Conservation (phyloP, 2,329 filamentous ascomycete genomes). For the Pestalotiopsis sp. region DNA sequence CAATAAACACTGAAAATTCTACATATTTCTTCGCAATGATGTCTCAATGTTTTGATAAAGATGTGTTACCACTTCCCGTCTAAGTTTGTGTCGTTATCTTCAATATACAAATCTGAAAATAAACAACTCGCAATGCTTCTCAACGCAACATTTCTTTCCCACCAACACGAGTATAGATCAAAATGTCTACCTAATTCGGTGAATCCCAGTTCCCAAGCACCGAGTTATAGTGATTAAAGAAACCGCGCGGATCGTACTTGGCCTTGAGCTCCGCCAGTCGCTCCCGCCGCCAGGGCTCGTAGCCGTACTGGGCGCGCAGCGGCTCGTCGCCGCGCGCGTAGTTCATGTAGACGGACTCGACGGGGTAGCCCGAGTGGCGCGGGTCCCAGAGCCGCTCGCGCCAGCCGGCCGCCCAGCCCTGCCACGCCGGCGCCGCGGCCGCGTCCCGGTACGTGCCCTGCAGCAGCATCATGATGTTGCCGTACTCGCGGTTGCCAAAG, state of each 20-base stretch:
- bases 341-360: not conserved
- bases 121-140: not conserved
- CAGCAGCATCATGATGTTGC: not conserved
- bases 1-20: too few species aligned
- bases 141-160: not conserved
- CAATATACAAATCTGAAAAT: not conserved
- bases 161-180: not conserved
- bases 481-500: not conserved
- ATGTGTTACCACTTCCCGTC: too few species aligned
- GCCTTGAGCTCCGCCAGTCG: not conserved
- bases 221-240: slow-evolving; percentile 8
- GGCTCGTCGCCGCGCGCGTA: slow-evolving; percentile 5
- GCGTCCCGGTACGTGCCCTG: not conserved
- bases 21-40: too few species aligned
- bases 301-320: not conserved
- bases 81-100: not conserved
- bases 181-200: not conserved
- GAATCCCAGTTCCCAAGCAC: not conserved
- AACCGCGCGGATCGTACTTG: slow-evolving; percentile 4
- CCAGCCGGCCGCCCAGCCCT: not conserved
- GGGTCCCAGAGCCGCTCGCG: not conserved
- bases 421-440: not conserved
- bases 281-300: not conserved
- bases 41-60: too few species aligned
- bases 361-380: not conserved